Conservation (phyloP, 2,329 filamentous ascomycete species). For the Penicillium occitanis region DNA sequence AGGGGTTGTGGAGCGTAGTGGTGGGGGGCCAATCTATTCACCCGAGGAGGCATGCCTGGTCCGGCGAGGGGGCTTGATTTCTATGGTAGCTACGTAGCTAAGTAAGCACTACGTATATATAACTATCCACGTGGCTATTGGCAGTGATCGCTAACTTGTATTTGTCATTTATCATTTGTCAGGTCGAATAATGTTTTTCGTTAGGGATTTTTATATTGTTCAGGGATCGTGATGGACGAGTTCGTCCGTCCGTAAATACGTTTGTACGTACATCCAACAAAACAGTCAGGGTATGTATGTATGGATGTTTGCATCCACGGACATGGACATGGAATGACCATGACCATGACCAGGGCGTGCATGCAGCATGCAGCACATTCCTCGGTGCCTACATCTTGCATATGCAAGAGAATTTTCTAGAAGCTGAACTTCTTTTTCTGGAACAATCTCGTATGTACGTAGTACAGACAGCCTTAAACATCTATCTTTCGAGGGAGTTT, state of each 20-base stretch:
- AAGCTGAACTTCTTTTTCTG: constrained; percentile 1
- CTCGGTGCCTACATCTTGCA: not conserved
- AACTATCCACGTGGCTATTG: not conserved
- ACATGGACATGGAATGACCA: not conserved
- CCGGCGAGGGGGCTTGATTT: not conserved
- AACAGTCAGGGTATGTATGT: not conserved
- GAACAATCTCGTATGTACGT: not conserved
- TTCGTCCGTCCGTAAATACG: not conserved
- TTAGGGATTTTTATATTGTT: not conserved
- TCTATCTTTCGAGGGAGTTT: not conserved
- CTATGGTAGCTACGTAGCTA: not conserved
- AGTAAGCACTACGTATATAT: not conserved
- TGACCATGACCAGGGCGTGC: not conserved
- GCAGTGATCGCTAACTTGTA: not conserved
- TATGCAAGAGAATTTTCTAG: constrained; percentile 12
- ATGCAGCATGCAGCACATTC: not conserved
- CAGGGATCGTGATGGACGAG: not conserved
- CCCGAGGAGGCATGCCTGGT: not conserved
- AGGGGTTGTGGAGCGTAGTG: not conserved
- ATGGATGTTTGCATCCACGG: not conserved
- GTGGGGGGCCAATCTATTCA: constrained; percentile 4
- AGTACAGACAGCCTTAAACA: not conserved
- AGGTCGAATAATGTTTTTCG: not conserved
- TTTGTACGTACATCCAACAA: not conserved
- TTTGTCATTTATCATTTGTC: not conserved